phyloP scores from a whole-genome alignment of 1,284 basidiomycete genomes.

The Ustilago hordei region DNA sequence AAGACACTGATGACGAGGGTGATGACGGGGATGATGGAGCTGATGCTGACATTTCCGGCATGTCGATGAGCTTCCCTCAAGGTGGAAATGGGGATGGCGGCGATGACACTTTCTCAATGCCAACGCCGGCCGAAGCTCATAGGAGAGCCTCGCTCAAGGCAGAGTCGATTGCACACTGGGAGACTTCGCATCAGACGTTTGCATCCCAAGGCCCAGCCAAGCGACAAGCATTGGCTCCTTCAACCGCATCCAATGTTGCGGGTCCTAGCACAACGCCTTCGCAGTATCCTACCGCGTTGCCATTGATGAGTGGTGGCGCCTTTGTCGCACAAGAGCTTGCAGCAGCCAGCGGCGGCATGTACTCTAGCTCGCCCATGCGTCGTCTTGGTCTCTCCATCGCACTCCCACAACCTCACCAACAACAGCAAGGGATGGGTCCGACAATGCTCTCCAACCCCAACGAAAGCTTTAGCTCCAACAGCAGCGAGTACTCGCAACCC shows the following conservation, averaged over 20 bases:
- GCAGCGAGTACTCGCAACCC: slow-evolving; percentile 49
- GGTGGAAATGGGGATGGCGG: slow-evolving; percentile 16
- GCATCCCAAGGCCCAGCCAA: slow-evolving; percentile 27
- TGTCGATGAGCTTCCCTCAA: slow-evolving; percentile 37
- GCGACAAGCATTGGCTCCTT: slow-evolving; percentile 29
- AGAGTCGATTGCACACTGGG: slow-evolving; percentile 12
- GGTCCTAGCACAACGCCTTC: slow-evolving; percentile 24
- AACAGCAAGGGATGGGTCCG: slow-evolving; percentile 15
- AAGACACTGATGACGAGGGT: slow-evolving; percentile 33
- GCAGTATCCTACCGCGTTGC: slow-evolving; percentile 21
- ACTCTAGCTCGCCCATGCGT: slow-evolving; percentile 41
- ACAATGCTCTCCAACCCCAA: slow-evolving; percentile 24
- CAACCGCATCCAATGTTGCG: slow-evolving; percentile 33
- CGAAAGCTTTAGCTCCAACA: slow-evolving; percentile 45
- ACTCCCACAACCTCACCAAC: slow-evolving; percentile 9
- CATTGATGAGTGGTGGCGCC: slow-evolving; percentile 7
- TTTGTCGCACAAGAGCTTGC: slow-evolving; percentile 22
- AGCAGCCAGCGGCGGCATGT: slow-evolving; percentile 8
- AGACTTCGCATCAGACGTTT: slow-evolving; percentile 19
- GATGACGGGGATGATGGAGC: slow-evolving; percentile 41
- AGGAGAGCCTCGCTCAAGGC: slow-evolving; percentile 25
- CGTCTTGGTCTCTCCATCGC: slow-evolving; percentile 25
- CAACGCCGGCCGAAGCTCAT: slow-evolving; percentile 7
- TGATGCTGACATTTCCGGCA: slow-evolving; percentile 44
- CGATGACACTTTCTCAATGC: slow-evolving; percentile 28